phyloP scores from a whole-genome alignment of 495 filamentous ascomycete species.

The Penicillium macrosclerotiorum region DNA sequence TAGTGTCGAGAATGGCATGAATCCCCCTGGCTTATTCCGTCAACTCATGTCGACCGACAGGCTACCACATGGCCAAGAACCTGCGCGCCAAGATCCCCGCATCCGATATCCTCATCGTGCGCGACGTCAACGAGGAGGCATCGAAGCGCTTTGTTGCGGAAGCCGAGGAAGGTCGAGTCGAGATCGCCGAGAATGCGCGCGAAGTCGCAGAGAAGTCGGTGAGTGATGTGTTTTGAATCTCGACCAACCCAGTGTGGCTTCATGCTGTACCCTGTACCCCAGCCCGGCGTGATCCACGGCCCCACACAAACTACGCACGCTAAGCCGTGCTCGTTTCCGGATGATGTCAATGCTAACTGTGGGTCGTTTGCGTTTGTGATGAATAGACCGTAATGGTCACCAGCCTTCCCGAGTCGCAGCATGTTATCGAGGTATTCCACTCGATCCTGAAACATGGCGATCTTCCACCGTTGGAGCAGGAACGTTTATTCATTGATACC shows the following conservation, averaged over 20 bases:
- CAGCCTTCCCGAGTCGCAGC: conserved; percentile 75
- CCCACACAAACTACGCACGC: too few species aligned
- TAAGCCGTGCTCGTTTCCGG: too few species aligned
- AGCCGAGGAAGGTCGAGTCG: conserved; percentile 48
- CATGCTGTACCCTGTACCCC: background rate
- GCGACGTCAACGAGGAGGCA: conserved; percentile 68
- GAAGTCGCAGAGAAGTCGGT: conserved; percentile 73
- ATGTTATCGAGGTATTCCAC: conserved; percentile 71
- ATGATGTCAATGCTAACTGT: background rate
- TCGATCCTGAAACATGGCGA: conserved; percentile 54
- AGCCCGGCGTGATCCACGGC: background rate
- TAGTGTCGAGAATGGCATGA: background rate
- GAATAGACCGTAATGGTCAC: conserved; percentile 71
- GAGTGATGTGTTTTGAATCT: conserved; percentile 37
- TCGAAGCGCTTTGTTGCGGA: conserved; percentile 60
- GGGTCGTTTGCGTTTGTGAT: conserved; percentile 11
- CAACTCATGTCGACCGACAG: conserved; percentile 32
- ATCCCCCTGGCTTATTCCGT: too few species aligned
- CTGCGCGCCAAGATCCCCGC: conserved; percentile 72
- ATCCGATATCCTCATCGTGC: conserved; percentile 65
- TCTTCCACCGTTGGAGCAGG: conserved; percentile 39
- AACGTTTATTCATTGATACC: conserved; percentile 73
- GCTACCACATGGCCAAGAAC: conserved; percentile 87
- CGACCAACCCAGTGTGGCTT: background rate
- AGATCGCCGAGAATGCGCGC: conserved; percentile 54